Conservation (phyloP, 179 eudicot species). For the Silene vulgaris region DNA sequence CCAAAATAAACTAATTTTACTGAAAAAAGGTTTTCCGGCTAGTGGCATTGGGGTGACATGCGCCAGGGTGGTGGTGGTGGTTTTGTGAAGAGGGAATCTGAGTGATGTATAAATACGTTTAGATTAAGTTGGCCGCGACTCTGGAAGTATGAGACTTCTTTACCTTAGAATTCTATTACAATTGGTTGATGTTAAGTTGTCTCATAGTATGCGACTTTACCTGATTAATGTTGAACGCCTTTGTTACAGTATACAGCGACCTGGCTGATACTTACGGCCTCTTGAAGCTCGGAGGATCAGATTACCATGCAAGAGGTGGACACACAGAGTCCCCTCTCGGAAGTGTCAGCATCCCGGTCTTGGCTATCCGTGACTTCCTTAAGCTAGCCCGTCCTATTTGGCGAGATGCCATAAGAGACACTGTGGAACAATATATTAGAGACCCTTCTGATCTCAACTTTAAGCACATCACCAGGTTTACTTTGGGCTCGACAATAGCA, state of each 20-base stretch:
- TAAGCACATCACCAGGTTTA: slow-evolving; percentile 50
- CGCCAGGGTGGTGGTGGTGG: too few relatives aligned
- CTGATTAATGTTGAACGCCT: slow-evolving; percentile 6
- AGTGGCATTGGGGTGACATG: too few relatives aligned
- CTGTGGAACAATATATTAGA: slow-evolving; percentile 44
- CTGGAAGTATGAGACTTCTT: too few relatives aligned
- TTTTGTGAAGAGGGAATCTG: too few relatives aligned
- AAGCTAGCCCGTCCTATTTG: slow-evolving; percentile 82
- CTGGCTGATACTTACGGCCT: slow-evolving; percentile 71
- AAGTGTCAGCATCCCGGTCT: slow-evolving; percentile 65
- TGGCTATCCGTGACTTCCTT: slow-evolving; percentile 64
- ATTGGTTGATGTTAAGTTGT: too few relatives aligned
- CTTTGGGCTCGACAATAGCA: slow-evolving; percentile 32
- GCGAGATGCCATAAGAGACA: slow-evolving; percentile 58
- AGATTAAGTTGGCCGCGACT: too few relatives aligned
- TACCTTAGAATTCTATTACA: too few relatives aligned
- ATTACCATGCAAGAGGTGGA: slow-evolving; percentile 83
- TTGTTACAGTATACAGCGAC: slow-evolving; percentile 61
- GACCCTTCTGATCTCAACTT: slow-evolving; percentile 66
- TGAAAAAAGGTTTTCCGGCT: too few relatives aligned
- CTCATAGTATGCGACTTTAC: too few relatives aligned
- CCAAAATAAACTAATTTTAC: too few relatives aligned
- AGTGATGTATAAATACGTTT: too few relatives aligned
- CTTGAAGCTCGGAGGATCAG: slow-evolving; percentile 91
- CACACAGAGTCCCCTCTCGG: slow-evolving; percentile 73